Evolutionary conservation across 2,329 filamentous ascomycete genomes (phyloP).

Genomic region (Ophioceras dolichostomum): DNA sequence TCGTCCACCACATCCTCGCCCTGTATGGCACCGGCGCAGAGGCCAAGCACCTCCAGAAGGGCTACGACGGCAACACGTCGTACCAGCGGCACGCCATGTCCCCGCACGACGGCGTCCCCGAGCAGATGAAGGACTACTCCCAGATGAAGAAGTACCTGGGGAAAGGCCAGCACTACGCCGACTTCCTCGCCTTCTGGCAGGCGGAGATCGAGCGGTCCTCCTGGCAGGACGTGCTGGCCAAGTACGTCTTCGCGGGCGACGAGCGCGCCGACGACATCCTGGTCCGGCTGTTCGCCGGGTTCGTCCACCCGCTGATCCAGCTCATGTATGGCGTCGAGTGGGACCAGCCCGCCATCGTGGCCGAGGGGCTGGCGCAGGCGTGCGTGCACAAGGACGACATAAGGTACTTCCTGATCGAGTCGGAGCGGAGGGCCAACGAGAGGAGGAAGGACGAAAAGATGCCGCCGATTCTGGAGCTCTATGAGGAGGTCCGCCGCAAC

Average conservation of each 20-base stretch:
- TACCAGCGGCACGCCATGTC: constrained; percentile 51
- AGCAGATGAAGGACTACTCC: constrained; percentile 27
- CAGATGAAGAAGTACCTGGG: constrained; percentile 49
- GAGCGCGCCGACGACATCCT: constrained; percentile 57
- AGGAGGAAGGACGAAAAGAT: constrained; percentile 8
- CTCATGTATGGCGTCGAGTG: constrained; percentile 79
- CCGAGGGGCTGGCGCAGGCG: constrained; percentile 66
- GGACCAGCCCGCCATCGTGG: constrained; percentile 66
- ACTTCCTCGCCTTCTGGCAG: constrained; percentile 70
- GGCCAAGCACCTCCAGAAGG: constrained; percentile 43
- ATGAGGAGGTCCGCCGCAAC: constrained; percentile 45
- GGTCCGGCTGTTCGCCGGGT: constrained; percentile 53
- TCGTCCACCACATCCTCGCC: constrained; percentile 64
- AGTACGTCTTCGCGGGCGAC: constrained; percentile 58
- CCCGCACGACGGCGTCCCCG: constrained; percentile 36
- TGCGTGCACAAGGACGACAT: constrained; percentile 54
- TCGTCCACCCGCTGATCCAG: constrained; percentile 74
- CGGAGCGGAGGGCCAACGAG: constrained; percentile 30
- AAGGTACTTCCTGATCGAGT: constrained; percentile 35
- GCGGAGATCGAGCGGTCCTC: constrained; percentile 53
- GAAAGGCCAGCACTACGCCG: constrained; percentile 49
- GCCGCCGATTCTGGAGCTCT: constrained; percentile 41
- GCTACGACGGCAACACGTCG: constrained; percentile 49
- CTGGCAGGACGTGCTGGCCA: constrained; percentile 38
- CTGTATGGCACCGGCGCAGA: constrained; percentile 65